A percentile compares a stretch with the other conserved stretches of the same genome.
These are phyloP conservation scores for Leccinellum rugosiceps DNA, from an alignment of 768 basidiomycete genomes.

Conservation along the genomic window DNA sequence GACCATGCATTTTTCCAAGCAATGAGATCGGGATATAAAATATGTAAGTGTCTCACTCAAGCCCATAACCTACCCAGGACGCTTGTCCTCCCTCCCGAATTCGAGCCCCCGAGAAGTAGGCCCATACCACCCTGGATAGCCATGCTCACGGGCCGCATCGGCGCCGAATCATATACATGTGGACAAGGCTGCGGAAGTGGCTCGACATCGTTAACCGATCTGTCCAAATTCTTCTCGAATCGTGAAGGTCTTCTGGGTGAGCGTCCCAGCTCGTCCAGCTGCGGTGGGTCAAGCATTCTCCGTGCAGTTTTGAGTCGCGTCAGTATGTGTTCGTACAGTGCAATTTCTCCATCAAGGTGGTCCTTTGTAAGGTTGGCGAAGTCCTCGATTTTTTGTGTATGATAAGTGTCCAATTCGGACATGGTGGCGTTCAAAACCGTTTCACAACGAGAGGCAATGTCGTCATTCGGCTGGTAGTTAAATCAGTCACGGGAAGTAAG, in stretches of 20 bases:
- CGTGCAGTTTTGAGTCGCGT: slow-evolving; percentile 57
- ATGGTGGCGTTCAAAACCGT: slow-evolving; percentile 86
- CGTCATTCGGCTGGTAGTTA: slow-evolving; percentile 51
- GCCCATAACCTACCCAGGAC: slow-evolving; percentile 63
- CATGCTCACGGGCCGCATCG: slow-evolving; percentile 71
- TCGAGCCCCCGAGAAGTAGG: slow-evolving; percentile 47
- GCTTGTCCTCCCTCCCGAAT: slow-evolving; percentile 41
- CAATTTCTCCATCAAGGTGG: slow-evolving; percentile 78
- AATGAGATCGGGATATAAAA: not conserved
- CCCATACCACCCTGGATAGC: slow-evolving; percentile 74
- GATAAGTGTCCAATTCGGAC: slow-evolving; percentile 84
- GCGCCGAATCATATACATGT: slow-evolving; percentile 73
- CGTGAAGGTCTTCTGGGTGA: slow-evolving; percentile 64
- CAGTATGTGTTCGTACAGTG: slow-evolving; percentile 69
- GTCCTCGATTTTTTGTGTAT: slow-evolving; percentile 70
- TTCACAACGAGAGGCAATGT: slow-evolving; percentile 73
- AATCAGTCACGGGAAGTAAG: slow-evolving; percentile 1
- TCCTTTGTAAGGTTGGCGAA: slow-evolving; percentile 56
- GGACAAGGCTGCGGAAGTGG: slow-evolving; percentile 70
- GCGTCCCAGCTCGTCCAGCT: slow-evolving; percentile 45
- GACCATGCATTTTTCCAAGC: not conserved
- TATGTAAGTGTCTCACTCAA: slow-evolving; percentile 4
- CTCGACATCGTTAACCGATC: slow-evolving; percentile 42
- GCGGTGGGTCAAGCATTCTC: slow-evolving; percentile 46
- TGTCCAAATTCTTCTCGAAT: slow-evolving; percentile 71